Evolutionary conservation across 768 basidiomycete species (phyloP), one percentile per base, ranked within the genome.

Genomic region (Hortiboletus flavorubellus): DNA sequence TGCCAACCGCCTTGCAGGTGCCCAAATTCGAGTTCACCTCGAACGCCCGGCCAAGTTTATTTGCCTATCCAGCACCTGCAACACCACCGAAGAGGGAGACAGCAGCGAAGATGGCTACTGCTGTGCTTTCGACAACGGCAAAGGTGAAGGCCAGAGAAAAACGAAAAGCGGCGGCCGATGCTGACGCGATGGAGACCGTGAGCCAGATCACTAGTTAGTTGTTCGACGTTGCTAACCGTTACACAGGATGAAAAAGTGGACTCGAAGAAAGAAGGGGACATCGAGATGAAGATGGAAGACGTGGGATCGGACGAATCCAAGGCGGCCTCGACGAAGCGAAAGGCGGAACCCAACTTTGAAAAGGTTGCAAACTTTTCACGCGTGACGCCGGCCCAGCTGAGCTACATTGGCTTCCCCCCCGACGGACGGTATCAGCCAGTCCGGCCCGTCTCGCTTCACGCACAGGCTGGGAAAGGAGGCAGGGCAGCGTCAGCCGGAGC

Each of bases 81-180:
- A 91, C 93, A 68, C 89, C 94, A 11, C 90, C 91, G 6, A 91
- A 93, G 75, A 96, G 94, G 73, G 95, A 98, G 75, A 80, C 90
- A 0, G 87, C 91, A 21, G 83, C 90, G 40, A 97, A 96, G 73
- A 88, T 96, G 50, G 93, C 91, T 30, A 87, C 94, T 14, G 97
- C 95, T 35, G 95, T 99, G 11, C 80, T 99, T 39, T 97, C 93
- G 8, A 98, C 97, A 1, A 99, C 97, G 2, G 96, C 94, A 0
- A 96, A 93, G 71, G 93, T 91, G n/a, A 93, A 92, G 69, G 94
- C 94, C 2, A 81, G 97, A 59, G 93, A 94, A 67, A 95, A 91
- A 80, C 89, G 84, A 64, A 93, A 97, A 72, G 91, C 89, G 42
- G 89, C 83, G 40, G 85, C 83, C 4, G 93, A 93, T 47, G 84